Conservation (phyloP, 768 basidiomycete genomes). For the Lactarius pseudohatsudake region DNA sequence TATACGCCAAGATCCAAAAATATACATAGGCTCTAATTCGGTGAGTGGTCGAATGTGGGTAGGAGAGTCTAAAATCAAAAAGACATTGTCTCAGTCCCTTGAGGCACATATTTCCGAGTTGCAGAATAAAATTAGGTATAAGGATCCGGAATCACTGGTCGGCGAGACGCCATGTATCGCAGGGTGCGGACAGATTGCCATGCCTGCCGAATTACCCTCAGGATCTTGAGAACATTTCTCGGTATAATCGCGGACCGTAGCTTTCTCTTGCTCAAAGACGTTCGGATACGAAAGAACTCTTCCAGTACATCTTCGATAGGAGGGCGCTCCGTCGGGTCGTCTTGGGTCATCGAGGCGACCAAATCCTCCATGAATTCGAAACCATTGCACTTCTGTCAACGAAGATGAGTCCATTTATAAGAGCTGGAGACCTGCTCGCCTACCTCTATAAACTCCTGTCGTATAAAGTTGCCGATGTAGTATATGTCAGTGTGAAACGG, state of each 20-base stretch:
- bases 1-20: not conserved
- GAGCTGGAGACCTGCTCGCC: not conserved
- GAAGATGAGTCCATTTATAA: not conserved
- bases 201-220: not conserved
- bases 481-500: constrained; percentile 41
- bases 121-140: not conserved
- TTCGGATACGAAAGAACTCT: constrained; percentile 7
- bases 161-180: not conserved
- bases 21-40: not conserved
- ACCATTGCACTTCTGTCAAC: constrained; percentile 28
- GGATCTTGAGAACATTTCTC: not conserved
- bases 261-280: constrained; percentile 10
- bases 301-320: constrained; percentile 25
- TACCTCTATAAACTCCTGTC: constrained; percentile 35
- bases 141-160: constrained; percentile 7
- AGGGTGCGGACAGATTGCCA: constrained; percentile 9
- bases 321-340: constrained; percentile 34
- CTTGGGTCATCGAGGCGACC: constrained; percentile 32
- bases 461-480: constrained; percentile 38
- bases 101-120: too few species aligned
- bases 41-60: not conserved
- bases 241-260: constrained; percentile 13
- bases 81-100: not conserved
- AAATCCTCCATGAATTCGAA: constrained; percentile 34
- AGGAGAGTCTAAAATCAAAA: not conserved